These are phyloP conservation scores for Hyaloperonospora brassicae DNA, from an alignment of 352 stramenopile species.

Conservation along the genomic window DNA sequence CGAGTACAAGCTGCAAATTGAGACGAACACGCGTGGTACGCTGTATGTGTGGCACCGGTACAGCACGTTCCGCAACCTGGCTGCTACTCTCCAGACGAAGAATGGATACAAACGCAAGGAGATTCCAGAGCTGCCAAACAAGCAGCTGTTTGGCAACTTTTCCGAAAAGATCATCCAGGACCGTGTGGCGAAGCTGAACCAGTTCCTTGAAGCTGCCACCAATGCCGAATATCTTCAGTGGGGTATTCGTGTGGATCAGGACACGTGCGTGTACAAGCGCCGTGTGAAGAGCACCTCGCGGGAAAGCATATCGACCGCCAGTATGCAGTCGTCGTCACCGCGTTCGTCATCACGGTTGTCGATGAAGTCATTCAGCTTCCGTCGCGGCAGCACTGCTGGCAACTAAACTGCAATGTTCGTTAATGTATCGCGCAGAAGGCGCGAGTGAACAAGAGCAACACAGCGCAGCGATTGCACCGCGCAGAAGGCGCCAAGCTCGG, in stretches of 20 bases:
- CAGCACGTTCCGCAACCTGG: constrained; percentile 72
- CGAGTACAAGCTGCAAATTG: constrained; percentile 70
- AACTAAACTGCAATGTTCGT: constrained; percentile 28
- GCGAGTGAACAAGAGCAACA: constrained; percentile 12
- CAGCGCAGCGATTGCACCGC: constrained; percentile 14
- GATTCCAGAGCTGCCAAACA: constrained; percentile 66
- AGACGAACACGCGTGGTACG: constrained; percentile 60
- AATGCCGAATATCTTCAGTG: constrained; percentile 70
- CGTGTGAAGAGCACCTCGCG: constrained; percentile 48
- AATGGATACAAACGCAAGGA: constrained; percentile 68
- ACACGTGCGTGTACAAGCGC: constrained; percentile 70
- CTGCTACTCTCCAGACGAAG: constrained; percentile 63
- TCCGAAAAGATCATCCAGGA: constrained; percentile 73
- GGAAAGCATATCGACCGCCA: constrained; percentile 36
- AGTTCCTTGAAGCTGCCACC: constrained; percentile 65
- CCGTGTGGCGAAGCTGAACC: constrained; percentile 59
- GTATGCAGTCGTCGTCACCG: constrained; percentile 42
- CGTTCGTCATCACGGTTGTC: constrained; percentile 53
- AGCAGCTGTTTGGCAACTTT: constrained; percentile 65
- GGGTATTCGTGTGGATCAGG: constrained; percentile 66
- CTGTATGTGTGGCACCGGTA: constrained; percentile 71
- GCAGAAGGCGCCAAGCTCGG: constrained; percentile 3
- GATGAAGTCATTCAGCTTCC: constrained; percentile 69
- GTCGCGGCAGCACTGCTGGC: constrained; percentile 46
- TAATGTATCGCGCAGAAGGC: constrained; percentile 25